phyloP scores from a whole-genome alignment of 78 protist species.

The Anaeramoeba flamelloides region DNA sequence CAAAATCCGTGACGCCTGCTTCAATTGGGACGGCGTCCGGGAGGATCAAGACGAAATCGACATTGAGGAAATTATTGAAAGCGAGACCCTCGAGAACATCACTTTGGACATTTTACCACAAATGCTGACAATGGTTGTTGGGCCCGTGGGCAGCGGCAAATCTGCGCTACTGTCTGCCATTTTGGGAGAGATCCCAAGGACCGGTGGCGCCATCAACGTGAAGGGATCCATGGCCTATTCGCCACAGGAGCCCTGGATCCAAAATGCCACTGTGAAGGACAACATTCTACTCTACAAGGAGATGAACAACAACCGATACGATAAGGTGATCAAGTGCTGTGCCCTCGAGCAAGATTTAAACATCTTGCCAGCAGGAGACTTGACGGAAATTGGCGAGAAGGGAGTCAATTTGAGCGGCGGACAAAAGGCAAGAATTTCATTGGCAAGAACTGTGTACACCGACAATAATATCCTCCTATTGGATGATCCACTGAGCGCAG shows the following conservation, averaged over 20 bases:
- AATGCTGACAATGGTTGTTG: no score
- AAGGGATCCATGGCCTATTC: not conserved
- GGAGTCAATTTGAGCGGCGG: conserved; percentile 65
- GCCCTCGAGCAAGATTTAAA: not conserved
- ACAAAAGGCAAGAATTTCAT: conserved; percentile 29
- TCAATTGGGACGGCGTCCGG: no score
- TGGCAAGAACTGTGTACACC: conserved; percentile 14
- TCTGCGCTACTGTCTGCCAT: no score
- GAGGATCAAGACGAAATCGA: no score
- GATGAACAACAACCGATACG: conserved; percentile 22
- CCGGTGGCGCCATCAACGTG: not conserved
- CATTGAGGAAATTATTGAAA: no score
- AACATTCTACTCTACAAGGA: conserved; percentile 58
- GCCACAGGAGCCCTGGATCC: conserved; percentile 56
- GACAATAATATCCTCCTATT: conserved; percentile 5
- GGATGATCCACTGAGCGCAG: conserved; percentile 18
- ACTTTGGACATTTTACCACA: no score
- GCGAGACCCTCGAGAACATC: no score
- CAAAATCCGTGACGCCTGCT: no score
- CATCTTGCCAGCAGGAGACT: not conserved
- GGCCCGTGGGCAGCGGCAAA: no score
- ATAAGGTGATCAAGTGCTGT: not conserved
- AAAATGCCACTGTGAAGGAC: conserved; percentile 54
- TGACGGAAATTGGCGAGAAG: conserved; percentile 34
- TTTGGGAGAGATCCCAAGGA: conserved; percentile 2